Evolutionary conservation across 1,284 basidiomycete genomes (phyloP).

Genomic region (Tetrapyrgos nigripes): DNA sequence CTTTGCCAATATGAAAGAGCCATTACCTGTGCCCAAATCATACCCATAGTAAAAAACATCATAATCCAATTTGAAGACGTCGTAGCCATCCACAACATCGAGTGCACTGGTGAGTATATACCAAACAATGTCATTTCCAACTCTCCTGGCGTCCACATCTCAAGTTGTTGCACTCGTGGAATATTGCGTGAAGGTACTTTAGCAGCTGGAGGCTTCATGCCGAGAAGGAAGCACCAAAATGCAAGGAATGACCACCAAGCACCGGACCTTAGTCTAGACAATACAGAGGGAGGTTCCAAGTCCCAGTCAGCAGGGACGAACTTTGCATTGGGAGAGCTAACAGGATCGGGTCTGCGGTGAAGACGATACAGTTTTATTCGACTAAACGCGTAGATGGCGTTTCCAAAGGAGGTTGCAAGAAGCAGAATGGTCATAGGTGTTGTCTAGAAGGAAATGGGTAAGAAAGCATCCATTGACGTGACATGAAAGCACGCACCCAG

Average conservation of each 20-base stretch:
- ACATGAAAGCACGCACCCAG: slow-evolving; percentile 60
- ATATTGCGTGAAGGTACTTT: slow-evolving; percentile 47
- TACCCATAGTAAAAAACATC: slow-evolving; percentile 68
- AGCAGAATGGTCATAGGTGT: slow-evolving; percentile 62
- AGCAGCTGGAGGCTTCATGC: slow-evolving; percentile 58
- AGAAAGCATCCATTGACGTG: neutral
- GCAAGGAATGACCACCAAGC: slow-evolving; percentile 57
- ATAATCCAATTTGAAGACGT: slow-evolving; percentile 77
- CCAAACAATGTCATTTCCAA: slow-evolving; percentile 72
- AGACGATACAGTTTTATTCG: slow-evolving; percentile 72
- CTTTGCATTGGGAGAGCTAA: slow-evolving; percentile 69
- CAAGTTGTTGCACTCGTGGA: slow-evolving; percentile 69
- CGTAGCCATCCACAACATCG: slow-evolving; percentile 74
- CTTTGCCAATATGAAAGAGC: neutral
- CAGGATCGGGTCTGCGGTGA: slow-evolving; percentile 63
- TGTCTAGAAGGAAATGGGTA: slow-evolving; percentile 48
- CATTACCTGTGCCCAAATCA: slow-evolving; percentile 66
- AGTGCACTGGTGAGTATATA: slow-evolving; percentile 80
- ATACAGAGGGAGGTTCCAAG: slow-evolving; percentile 43
- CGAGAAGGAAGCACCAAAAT: slow-evolving; percentile 72
- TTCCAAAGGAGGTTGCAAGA: slow-evolving; percentile 56
- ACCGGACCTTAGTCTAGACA: slow-evolving; percentile 41
- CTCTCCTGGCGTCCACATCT: slow-evolving; percentile 80
- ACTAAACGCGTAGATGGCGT: slow-evolving; percentile 69
- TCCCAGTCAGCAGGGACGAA: slow-evolving; percentile 63